phyloP scores from a whole-genome alignment of 345 rosid species.

The Cardiospermum halicacabum region DNA sequence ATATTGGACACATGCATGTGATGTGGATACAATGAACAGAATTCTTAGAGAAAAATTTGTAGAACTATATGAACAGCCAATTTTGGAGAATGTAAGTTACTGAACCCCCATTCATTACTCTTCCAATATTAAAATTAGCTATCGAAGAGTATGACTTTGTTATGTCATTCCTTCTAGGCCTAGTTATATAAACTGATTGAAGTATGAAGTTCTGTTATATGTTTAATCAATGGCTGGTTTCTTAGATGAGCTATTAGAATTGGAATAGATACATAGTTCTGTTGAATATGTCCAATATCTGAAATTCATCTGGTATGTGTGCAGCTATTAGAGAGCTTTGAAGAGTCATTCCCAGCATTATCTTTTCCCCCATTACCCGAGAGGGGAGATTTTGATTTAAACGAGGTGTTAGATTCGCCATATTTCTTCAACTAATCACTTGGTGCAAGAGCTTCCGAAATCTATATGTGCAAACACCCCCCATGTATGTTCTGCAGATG shows the following conservation, averaged over 20 bases:
- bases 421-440: constrained; percentile 86
- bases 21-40: constrained; percentile 77
- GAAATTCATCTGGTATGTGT: neutral
- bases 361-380: constrained; percentile 79
- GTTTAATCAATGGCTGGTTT: neutral
- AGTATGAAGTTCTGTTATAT: neutral
- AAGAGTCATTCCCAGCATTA: constrained; percentile 67
- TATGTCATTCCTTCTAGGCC: neutral
- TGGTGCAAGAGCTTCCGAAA: neutral
- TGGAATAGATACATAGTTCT: neutral
- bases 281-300: neutral
- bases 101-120: neutral
- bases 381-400: constrained; percentile 81
- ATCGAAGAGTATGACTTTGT: neutral
- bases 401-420: constrained; percentile 71
- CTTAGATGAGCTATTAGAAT: constrained; percentile 2
- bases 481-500: neutral
- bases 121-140: neutral
- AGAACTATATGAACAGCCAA: constrained; percentile 78
- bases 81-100: constrained; percentile 78
- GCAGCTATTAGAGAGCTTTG: constrained; percentile 88
- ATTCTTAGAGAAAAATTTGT: constrained; percentile 90
- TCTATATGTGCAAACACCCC: neutral
- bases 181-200: neutral
- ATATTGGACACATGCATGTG: constrained; percentile 99